Conservation (phyloP, 306 rosid genomes). For the Bauhinia variegata region DNA sequence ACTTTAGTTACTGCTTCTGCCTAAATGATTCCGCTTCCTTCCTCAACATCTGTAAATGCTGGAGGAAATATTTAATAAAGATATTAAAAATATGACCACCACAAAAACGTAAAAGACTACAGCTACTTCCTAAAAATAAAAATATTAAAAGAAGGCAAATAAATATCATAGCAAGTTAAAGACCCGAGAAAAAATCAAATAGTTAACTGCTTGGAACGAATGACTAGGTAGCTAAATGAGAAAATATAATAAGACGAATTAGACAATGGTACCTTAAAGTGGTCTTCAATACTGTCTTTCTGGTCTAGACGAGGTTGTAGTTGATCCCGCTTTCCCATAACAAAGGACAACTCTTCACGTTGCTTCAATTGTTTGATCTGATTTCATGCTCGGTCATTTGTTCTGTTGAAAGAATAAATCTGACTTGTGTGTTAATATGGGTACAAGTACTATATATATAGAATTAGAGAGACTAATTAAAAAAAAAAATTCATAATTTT, state of each 20-base stretch:
- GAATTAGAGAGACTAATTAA: too few relatives aligned
- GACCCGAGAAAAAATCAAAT: not conserved
- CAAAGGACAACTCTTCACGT: constrained; percentile 66
- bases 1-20: constrained; percentile 59
- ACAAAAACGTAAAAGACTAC: not conserved
- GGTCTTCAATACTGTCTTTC: constrained; percentile 65
- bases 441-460: too few relatives aligned
- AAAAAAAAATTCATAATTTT: too few relatives aligned
- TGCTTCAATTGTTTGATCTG: constrained; percentile 82
- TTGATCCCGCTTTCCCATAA: constrained; percentile 62
- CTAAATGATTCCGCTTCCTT: constrained; percentile 69
- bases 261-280: constrained; percentile 51
- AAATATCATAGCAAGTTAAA: not conserved
- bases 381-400: constrained; percentile 72
- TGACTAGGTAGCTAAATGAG: constrained; percentile 9
- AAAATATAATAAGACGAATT: constrained; percentile 18
- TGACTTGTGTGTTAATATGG: constrained; percentile 57
- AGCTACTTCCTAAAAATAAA: constrained; percentile 13
- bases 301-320: constrained; percentile 58
- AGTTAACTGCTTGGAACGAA: not conserved
- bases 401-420: constrained; percentile 72
- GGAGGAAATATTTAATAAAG: constrained; percentile 29
- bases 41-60: constrained; percentile 52
- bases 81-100: not conserved
- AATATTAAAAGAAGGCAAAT: not conserved